Evolutionary conservation across 1,139 yeast species (phyloP).

Genomic region (Komagataea norvegica): DNA sequence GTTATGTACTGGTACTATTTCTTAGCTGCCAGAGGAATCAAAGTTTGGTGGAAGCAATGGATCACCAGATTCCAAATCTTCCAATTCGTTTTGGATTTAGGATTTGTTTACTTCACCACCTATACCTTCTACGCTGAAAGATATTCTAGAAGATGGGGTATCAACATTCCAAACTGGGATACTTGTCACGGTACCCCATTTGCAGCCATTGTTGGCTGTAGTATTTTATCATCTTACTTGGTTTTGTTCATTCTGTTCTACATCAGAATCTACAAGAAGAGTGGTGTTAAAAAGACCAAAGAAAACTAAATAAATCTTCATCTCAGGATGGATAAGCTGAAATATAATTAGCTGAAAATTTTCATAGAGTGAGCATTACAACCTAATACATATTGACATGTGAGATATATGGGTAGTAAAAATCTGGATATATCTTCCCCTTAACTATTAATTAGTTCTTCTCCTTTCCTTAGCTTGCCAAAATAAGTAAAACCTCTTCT

Average conservation of each 20-base stretch:
- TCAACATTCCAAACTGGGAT: conserved; percentile 72
- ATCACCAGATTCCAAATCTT: conserved; percentile 94
- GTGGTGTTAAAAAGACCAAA: conserved; percentile 11
- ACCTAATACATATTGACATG: too few species aligned
- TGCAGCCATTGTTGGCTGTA: conserved; percentile 89
- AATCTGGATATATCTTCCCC: too few species aligned
- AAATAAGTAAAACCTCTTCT: too few species aligned
- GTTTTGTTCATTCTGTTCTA: conserved; percentile 90
- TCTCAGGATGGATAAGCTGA: too few species aligned
- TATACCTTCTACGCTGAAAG: conserved; percentile 69
- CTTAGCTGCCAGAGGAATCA: conserved; percentile 86
- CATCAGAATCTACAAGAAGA: conserved; percentile 67
- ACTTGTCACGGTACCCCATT: conserved; percentile 88
- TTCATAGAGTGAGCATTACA: too few species aligned
- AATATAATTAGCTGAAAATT: too few species aligned
- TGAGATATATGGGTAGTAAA: too few species aligned
- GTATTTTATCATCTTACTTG: conserved; percentile 84
- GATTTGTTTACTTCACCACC: conserved; percentile 88
- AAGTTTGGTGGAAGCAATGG: conserved; percentile 99
- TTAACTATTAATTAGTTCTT: too few species aligned
- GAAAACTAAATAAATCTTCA: conserved; percentile 8
- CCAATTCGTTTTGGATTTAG: conserved; percentile 86
- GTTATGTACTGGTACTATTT: conserved; percentile 98
- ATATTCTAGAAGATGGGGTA: conserved; percentile 42
- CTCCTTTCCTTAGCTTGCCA: too few species aligned